phyloP scores from a whole-genome alignment of 2,329 filamentous ascomycete genomes.

The Fusarium sp. region DNA sequence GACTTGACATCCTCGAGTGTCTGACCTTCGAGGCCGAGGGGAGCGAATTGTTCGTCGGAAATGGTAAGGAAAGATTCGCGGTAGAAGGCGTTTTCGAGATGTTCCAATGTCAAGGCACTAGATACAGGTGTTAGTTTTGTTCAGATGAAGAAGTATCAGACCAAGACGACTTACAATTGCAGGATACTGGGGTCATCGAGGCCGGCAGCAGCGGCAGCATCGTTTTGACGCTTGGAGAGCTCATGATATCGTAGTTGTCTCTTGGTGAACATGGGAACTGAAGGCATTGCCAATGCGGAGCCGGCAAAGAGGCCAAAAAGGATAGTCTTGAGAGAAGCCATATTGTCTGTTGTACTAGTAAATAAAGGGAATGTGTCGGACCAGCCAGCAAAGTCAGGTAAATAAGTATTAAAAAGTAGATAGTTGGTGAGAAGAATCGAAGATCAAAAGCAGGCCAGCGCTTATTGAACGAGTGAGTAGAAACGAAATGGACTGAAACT shows the following conservation, averaged over 20 bases:
- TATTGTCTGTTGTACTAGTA: constrained; percentile 41
- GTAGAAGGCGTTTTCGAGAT: constrained; percentile 80
- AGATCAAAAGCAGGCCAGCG: constrained; percentile 41
- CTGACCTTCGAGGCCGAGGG: constrained; percentile 52
- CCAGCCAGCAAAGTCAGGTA: constrained; percentile 37
- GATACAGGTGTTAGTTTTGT: background rate
- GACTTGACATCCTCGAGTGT: constrained; percentile 63
- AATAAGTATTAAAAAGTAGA: constrained; percentile 21
- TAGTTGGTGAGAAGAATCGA: constrained; percentile 13
- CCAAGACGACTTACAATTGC: constrained; percentile 62
- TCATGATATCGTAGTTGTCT: constrained; percentile 60
- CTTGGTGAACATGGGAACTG: constrained; percentile 56
- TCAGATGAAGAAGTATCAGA: background rate
- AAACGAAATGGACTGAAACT: constrained; percentile 32
- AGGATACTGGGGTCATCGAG: constrained; percentile 66
- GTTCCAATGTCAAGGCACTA: constrained; percentile 75
- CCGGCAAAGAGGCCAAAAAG: constrained; percentile 59
- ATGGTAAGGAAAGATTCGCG: constrained; percentile 76
- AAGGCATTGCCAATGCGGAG: constrained; percentile 60
- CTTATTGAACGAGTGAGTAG: constrained; percentile 36
- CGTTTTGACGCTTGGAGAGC: constrained; percentile 63
- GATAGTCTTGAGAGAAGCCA: constrained; percentile 54
- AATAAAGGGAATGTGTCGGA: constrained; percentile 32
- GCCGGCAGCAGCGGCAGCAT: constrained; percentile 58
- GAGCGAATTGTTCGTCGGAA: constrained; percentile 70